These are phyloP conservation scores for Whalleya microplaca DNA, from an alignment of 2,329 filamentous ascomycete genomes.

Conservation along the genomic window DNA sequence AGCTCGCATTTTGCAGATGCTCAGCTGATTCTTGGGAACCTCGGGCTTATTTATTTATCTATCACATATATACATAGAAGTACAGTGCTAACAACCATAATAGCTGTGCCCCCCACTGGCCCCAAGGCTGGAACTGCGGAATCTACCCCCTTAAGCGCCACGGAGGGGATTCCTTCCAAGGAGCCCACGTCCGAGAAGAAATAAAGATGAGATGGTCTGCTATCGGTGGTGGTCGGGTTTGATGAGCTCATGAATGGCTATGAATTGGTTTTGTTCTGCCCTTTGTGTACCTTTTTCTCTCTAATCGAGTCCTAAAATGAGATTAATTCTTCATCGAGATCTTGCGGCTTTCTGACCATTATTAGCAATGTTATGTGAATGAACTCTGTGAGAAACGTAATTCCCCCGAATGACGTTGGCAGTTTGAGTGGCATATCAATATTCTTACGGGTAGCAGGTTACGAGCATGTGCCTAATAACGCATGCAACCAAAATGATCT, in stretches of 20 bases:
- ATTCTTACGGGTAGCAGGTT: too few relatives aligned
- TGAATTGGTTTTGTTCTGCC: slow-evolving; percentile 9
- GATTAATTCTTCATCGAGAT: slow-evolving; percentile 1
- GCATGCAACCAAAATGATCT: too few relatives aligned
- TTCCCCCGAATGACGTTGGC: too few relatives aligned
- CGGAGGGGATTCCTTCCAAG: slow-evolving; percentile 31
- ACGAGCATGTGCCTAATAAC: too few relatives aligned
- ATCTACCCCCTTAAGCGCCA: slow-evolving; percentile 32
- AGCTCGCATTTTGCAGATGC: not conserved
- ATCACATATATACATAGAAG: too few relatives aligned
- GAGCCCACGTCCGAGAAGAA: slow-evolving; percentile 32
- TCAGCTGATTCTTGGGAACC: not conserved
- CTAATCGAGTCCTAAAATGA: not conserved
- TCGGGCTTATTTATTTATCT: too few relatives aligned
- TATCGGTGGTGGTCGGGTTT: slow-evolving; percentile 10
- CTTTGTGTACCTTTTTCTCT: slow-evolving; percentile 13
- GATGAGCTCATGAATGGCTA: slow-evolving; percentile 20
- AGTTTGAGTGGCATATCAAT: too few relatives aligned
- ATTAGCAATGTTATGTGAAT: not conserved
- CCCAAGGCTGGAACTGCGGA: slow-evolving; percentile 32
- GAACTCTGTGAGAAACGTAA: too few relatives aligned
- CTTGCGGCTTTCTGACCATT: not conserved
- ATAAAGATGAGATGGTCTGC: slow-evolving; percentile 17
- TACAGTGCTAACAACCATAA: slow-evolving; percentile 15
- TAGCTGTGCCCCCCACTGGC: slow-evolving; percentile 28